phyloP scores from a whole-genome alignment of 495 filamentous ascomycete genomes.

The Penicillium salamii region DNA sequence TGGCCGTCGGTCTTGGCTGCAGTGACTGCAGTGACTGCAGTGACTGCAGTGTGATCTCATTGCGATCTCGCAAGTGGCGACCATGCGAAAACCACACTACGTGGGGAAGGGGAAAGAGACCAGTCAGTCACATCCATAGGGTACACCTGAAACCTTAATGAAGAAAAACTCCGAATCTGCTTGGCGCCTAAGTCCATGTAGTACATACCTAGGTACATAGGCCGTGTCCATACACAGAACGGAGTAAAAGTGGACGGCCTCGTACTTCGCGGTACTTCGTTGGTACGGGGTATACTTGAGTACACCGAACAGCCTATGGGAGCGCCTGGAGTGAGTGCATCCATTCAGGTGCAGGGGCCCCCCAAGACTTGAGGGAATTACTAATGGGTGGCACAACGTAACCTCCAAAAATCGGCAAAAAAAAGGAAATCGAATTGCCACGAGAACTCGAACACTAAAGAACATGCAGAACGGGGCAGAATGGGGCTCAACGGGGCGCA shows the following conservation, averaged over 20 bases:
- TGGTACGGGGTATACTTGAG: neutral
- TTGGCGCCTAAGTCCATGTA: neutral
- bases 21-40: neutral
- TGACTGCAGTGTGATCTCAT: constrained; percentile 7
- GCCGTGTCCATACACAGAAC: neutral
- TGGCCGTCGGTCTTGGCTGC: neutral
- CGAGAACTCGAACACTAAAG: neutral
- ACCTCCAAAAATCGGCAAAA: neutral
- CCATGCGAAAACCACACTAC: neutral
- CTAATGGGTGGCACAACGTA: neutral
- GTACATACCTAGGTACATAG: too few relatives aligned
- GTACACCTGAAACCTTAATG: neutral
- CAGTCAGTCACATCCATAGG: neutral
- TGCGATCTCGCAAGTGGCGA: constrained; percentile 1
- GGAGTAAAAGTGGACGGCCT: too few relatives aligned
- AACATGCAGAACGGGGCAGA: neutral
- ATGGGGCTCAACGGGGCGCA: neutral
- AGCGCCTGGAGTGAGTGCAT: neutral
- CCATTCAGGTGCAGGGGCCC: neutral
- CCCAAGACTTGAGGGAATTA: neutral
- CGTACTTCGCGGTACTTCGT: too few relatives aligned
- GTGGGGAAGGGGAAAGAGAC: neutral
- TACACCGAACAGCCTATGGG: neutral
- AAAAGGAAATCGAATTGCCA: neutral
- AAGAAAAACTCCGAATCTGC: neutral